Evolutionary conservation across 1,284 basidiomycete genomes (phyloP), one percentile per base, ranked within the genome.

Genomic region (Takashimella tepidaria): DNA sequence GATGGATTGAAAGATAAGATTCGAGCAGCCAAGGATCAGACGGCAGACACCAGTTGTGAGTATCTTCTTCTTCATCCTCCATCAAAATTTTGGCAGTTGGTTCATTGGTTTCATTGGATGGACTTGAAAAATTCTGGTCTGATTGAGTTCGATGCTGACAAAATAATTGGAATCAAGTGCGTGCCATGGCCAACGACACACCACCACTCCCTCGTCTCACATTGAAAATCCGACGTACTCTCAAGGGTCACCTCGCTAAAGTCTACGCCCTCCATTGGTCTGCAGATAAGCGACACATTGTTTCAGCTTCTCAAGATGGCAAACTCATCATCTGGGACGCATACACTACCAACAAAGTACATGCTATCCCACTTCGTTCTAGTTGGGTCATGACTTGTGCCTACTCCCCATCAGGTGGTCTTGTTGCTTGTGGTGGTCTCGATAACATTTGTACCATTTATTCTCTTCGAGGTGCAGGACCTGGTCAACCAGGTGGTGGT

Each of bases 351-450:
- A 98, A 98, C 83, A 98, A 98, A 80, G 95, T 98, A 54, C 93
- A 98, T 74, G 95, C 95, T 62, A 98, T 98, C 74, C 95, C 95
- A 45, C 81, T 98, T 41, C 86, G 95, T 47, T 96, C 92, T 40
- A 92, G 88, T 63, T 98, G 96, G 96, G 95, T 98, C 78, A 98
- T 98, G 95, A 98, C 96, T 46, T 98, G 96, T 75, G 95, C 96
- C 47, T 98, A 98, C 77, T 87, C 95, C 13, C 95, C 96, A 5
- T 92, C 89, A 21, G 95, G 95, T 51, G 92, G 90, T 76, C 93
- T 88, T 65, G 96, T 98, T 57, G 96, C 96, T 27, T 98, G 95
- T 67, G 95, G 96, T 77, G 95, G 95, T 76, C 84, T 98, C 53
- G 96, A 98, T 80, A 98, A 98, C 76, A 96, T 98, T 50, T 98